Evolutionary conservation across 164 flowering plant genomes (phyloP).

Genomic region (Berberis vulgaris): DNA sequence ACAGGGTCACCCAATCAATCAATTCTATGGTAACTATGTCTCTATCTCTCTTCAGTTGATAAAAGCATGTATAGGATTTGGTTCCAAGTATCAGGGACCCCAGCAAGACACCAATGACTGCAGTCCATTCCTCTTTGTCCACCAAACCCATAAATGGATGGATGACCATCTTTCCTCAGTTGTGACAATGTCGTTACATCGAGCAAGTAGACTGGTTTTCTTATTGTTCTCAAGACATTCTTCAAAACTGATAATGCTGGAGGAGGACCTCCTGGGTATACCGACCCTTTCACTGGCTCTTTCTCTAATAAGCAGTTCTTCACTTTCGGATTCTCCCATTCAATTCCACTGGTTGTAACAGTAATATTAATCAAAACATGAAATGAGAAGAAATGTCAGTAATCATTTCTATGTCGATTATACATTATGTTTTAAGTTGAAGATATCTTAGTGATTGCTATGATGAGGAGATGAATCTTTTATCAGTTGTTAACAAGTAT

Average conservation of each 20-base stretch:
- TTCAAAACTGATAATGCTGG: constrained; percentile 12
- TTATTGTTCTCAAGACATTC: constrained; percentile 19
- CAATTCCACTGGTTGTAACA: constrained; percentile 19
- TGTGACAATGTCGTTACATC: constrained; percentile 34
- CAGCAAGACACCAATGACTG: constrained; percentile 62
- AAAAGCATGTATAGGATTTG: constrained; percentile 26
- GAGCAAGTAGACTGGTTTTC: constrained; percentile 25
- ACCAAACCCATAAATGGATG: constrained; percentile 23
- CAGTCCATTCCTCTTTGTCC: constrained; percentile 32
- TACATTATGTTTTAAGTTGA: too few relatives aligned
- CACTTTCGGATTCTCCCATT: constrained; percentile 21
- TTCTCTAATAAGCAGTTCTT: constrained; percentile 24
- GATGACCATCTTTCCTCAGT: constrained; percentile 36
- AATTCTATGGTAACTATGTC: neutral
- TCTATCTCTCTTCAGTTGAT: neutral
- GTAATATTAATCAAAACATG: neutral
- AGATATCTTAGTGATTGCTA: neutral
- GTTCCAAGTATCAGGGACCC: constrained; percentile 59
- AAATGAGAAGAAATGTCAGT: neutral
- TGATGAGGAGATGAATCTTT: neutral
- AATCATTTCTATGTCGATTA: neutral
- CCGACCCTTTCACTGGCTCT: constrained; percentile 19
- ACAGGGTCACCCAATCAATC: neutral
- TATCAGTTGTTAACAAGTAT: neutral
- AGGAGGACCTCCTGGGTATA: constrained; percentile 28